These are phyloP conservation scores for Penicillium sp. DNA, from an alignment of 2,329 filamentous ascomycete genomes.

Conservation along the genomic window DNA sequence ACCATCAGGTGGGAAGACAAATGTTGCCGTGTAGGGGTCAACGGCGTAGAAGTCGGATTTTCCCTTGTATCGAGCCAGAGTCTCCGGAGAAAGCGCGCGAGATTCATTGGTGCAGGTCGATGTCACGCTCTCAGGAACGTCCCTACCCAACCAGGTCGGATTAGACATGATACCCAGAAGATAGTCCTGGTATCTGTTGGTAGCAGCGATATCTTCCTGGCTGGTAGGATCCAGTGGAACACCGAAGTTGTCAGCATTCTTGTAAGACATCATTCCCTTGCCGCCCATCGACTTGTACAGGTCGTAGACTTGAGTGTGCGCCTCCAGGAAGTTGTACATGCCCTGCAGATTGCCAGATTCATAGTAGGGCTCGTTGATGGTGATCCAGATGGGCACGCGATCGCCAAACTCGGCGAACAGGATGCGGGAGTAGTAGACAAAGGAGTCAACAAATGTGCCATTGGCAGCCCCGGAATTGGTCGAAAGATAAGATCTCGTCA, in stretches of 20 bases:
- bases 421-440: constrained; percentile 4
- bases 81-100: not conserved
- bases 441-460: constrained; percentile 3
- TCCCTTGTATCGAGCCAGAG: not conserved
- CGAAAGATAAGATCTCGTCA: not conserved
- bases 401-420: constrained; percentile 4
- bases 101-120: constrained; percentile 1
- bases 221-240: not conserved
- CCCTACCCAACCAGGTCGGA: constrained; percentile 2
- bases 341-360: constrained; percentile 2
- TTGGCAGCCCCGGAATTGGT: not conserved
- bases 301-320: constrained; percentile 7
- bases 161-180: constrained; percentile 5
- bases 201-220: not conserved
- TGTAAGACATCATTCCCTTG: constrained; percentile 1
- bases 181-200: constrained; percentile 3
- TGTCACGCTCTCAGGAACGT: not conserved
- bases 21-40: constrained; percentile 6
- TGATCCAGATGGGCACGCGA: constrained; percentile 8
- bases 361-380: constrained; percentile 8
- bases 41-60: constrained; percentile 7
- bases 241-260: constrained; percentile 8
- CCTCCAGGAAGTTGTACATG: constrained; percentile 1
- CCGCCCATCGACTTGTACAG: constrained; percentile 6
- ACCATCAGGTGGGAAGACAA: constrained; percentile 1